Evolutionary conservation across 805 yeast species (phyloP).

Genomic region (Candida jianshihensis): DNA sequence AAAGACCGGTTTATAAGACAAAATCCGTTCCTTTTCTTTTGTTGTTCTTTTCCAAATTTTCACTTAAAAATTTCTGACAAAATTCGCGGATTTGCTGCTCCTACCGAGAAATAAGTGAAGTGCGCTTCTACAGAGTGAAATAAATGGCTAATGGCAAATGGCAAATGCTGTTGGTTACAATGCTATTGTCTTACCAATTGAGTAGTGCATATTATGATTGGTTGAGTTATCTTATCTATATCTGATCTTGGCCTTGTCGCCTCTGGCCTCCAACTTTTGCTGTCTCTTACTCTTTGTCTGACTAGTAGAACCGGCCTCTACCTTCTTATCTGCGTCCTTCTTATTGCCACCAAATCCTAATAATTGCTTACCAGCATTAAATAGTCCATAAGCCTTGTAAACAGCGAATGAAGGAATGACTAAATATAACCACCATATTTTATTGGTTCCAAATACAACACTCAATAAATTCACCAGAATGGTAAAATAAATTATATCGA

Average conservation of each 20-base stretch:
- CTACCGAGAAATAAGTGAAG: too few species aligned
- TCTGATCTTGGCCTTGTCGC: slow-evolving; percentile 29
- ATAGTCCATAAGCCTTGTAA: slow-evolving; percentile 35
- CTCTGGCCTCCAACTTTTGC: slow-evolving; percentile 32
- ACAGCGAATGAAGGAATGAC: slow-evolving; percentile 38
- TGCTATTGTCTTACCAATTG: too few species aligned
- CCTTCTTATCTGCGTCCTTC: neutral
- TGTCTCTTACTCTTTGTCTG: slow-evolving; percentile 34
- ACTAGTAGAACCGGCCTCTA: slow-evolving; percentile 2
- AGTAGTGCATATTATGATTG: neutral
- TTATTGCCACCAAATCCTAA: slow-evolving; percentile 15
- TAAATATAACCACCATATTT: slow-evolving; percentile 40
- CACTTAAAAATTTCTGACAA: neutral
- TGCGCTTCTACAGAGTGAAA: neutral
- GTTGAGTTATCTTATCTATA: slow-evolving; percentile 19
- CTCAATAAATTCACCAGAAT: slow-evolving; percentile 40
- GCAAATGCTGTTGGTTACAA: neutral
- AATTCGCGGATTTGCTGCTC: neutral
- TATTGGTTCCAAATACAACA: slow-evolving; percentile 37
- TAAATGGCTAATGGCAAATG: too few species aligned
- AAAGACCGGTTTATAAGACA: too few species aligned
- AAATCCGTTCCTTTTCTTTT: neutral
- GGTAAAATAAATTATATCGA: slow-evolving; percentile 48
- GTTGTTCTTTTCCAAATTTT: neutral
- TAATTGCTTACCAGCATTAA: slow-evolving; percentile 20